phyloP scores from a whole-genome alignment of 2,329 filamentous ascomycete species.

The Aspergillus floridensis region DNA sequence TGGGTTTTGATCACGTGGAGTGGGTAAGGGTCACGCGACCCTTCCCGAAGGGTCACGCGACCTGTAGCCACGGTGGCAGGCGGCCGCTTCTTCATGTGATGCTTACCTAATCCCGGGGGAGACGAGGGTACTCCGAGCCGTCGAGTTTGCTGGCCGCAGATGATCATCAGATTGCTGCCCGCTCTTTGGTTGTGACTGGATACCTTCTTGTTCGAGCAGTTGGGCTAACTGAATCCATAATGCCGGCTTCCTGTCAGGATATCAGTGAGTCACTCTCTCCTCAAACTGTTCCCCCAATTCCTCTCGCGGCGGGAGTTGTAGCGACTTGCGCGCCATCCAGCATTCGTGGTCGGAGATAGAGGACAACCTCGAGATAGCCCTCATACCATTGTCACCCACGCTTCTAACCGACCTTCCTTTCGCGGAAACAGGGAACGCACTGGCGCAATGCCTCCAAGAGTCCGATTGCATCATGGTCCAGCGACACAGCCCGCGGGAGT shows the following conservation, averaged over 20 bases:
- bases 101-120: constrained; percentile 35
- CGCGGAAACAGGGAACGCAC: constrained; percentile 67
- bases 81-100: constrained; percentile 22
- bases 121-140: background rate
- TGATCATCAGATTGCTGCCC: background rate
- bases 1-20: no score
- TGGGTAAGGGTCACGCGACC: no score
- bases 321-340: no score
- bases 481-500: constrained; percentile 81
- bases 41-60: no score
- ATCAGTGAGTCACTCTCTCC: constrained; percentile 66
- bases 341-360: no score
- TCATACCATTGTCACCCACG: background rate
- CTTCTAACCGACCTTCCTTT: constrained; percentile 18
- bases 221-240: constrained; percentile 44
- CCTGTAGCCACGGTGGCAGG: no score
- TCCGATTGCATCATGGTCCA: constrained; percentile 95
- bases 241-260: constrained; percentile 97
- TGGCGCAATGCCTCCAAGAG: constrained; percentile 92
- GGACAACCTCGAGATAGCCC: background rate
- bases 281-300: background rate
- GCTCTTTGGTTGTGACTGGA: background rate
- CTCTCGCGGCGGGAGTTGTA: no score
- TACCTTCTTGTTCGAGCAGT: background rate
- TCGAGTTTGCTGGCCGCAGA: constrained; percentile 15